A percentile compares a stretch with the other conserved stretches of the same genome.
These are phyloP conservation scores for Wallacemonas sp. DNA, from an alignment of 208 protist species.

Conservation along the genomic window DNA sequence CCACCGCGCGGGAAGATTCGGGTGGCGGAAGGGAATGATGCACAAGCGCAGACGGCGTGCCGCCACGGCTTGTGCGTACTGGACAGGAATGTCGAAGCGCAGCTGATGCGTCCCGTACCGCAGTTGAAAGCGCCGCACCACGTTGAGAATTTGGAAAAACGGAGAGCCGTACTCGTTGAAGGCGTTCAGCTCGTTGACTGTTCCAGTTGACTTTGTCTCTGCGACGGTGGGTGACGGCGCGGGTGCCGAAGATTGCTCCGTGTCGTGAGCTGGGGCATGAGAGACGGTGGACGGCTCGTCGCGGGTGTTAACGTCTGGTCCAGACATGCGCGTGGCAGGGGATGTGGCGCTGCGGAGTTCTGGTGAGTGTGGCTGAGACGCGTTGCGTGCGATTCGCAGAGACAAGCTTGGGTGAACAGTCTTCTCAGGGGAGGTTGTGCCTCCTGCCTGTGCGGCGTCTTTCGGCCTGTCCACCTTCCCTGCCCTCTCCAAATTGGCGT, in stretches of 20 bases:
- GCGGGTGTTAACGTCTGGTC: not conserved
- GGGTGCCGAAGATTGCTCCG: too few relatives aligned
- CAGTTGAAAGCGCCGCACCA: constrained; percentile 56
- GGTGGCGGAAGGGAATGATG: constrained; percentile 58
- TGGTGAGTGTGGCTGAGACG: constrained; percentile 1
- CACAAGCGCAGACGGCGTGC: constrained; percentile 63
- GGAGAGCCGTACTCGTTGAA: constrained; percentile 63
- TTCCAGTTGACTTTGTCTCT: constrained; percentile 3
- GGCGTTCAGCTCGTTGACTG: constrained; percentile 32
- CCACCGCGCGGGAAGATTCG: constrained; percentile 63
- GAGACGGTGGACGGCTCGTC: not conserved
- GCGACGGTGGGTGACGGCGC: not conserved
- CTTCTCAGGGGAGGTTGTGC: not conserved
- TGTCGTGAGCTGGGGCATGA: not conserved
- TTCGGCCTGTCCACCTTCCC: too few relatives aligned
- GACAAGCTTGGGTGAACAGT: not conserved
- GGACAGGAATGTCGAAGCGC: constrained; percentile 64
- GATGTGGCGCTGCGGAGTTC: too few relatives aligned
- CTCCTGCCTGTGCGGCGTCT: too few relatives aligned
- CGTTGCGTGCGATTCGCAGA: constrained; percentile 12
- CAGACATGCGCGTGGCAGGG: not conserved
- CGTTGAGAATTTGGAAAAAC: constrained; percentile 56
- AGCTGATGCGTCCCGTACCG: constrained; percentile 65
- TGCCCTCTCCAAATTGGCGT: too few relatives aligned
- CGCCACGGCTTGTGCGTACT: constrained; percentile 52